Base-by-base conservation (phyloP, 371 early-diverging fungal genomes). In the Lichtheimia ramosa region DNA sequence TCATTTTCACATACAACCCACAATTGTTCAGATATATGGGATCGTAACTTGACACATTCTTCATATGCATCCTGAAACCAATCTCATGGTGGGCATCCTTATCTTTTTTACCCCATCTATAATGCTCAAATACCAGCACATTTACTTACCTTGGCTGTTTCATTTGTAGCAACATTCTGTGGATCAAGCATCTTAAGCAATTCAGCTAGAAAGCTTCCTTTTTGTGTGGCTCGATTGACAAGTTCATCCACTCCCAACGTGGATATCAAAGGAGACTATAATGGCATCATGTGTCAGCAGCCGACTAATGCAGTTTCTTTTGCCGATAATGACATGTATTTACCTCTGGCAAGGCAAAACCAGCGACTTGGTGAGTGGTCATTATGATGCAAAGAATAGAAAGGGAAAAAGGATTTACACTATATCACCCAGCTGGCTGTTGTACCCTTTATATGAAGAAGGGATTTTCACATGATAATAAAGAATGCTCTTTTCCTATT, bases 1-100 rank as follows among this genome's bases (percentile, higher is more conserved):
- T 79, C 80, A 18, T 59, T 58, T 39, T 79, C 80, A 8, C 61
- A 55, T 5, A 64, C 70, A 12, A 68, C 61, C 80, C 80, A 79
- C 23, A 79, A 62, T 27, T 74, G 69, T 39, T 79, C 80, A 13
- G 74, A 68, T 8, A 79, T 69, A 51, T 64, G 71, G 2, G 76
- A 76, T 25, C 59, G 69, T 18, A 76, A 43, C 20, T 73, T 64
- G 7, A 70, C 20, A 24, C 80, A 79, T 56, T 74, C 77, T 13
- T 58, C 39, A 41, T 79, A 76, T 3, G 73, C 61, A 34, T 79
- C 80, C 76, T 76, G 53, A 4, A 46, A 43, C 46, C 18, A 46
- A 18, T 16, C 24, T 34, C 0, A 7, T 8, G 34, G 34, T 34
- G 34, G 34, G 34, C 34, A 34, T 6, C 34, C 10, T 34, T 8